Evolutionary conservation across 176 grass and related monocot genomes (phyloP).

Genomic region (Oryza meyeriana): DNA sequence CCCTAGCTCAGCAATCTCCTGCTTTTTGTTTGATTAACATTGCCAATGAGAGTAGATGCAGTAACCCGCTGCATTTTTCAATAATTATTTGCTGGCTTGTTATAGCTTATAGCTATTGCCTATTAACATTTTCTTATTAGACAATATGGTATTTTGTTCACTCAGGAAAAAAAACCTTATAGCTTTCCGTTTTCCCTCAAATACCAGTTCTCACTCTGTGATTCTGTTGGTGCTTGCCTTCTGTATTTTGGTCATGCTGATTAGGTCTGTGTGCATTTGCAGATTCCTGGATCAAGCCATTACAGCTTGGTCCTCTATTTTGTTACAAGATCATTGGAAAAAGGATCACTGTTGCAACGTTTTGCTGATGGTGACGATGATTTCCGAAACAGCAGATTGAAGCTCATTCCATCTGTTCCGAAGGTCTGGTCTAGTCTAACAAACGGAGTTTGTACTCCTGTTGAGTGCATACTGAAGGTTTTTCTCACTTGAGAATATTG

Average conservation of each 20-base stretch:
- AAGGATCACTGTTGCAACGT: slow-evolving; percentile 81
- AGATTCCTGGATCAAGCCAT: slow-evolving; percentile 90
- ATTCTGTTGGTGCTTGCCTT: background rate
- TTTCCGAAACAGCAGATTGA: slow-evolving; percentile 88
- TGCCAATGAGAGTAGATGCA: background rate
- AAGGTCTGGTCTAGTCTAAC: slow-evolving; percentile 51
- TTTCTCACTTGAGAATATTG: slow-evolving; percentile 26
- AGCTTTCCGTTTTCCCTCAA: background rate
- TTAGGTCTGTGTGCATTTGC: slow-evolving; percentile 29
- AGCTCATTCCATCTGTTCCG: slow-evolving; percentile 97
- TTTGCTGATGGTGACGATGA: slow-evolving; percentile 93
- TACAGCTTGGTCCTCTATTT: slow-evolving; percentile 96
- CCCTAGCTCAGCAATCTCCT: background rate
- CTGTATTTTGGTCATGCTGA: background rate
- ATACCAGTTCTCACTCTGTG: background rate
- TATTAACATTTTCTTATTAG: background rate
- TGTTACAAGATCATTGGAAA: slow-evolving; percentile 59
- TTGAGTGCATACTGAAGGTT: background rate
- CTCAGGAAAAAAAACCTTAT: background rate
- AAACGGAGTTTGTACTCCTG: background rate
- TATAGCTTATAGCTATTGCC: background rate
- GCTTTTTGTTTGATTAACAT: slow-evolving; percentile 1
- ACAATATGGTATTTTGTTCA: background rate
- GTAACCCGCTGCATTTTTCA: background rate
- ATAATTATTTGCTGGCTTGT: background rate